phyloP scores from a whole-genome alignment of 352 stramenopile genomes.

The Globisporangium abappressorium region DNA sequence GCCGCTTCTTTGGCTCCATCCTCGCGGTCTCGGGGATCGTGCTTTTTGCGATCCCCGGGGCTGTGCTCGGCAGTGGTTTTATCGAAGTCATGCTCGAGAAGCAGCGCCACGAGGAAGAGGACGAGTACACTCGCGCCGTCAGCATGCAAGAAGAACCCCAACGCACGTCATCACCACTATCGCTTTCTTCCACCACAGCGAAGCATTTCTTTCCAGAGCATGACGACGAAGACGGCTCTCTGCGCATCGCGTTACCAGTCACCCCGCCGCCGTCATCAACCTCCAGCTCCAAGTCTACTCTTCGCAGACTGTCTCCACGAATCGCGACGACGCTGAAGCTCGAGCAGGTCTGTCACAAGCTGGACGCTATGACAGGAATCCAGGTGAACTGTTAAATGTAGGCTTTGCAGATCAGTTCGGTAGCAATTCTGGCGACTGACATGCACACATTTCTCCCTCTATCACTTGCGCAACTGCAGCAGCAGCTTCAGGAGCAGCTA shows the following conservation, averaged over 20 bases:
- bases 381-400: slow-evolving; percentile 27
- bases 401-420: too few species aligned
- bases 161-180: neutral
- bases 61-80: slow-evolving; percentile 56
- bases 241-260: slow-evolving; percentile 10
- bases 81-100: slow-evolving; percentile 73
- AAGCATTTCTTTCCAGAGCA: slow-evolving; percentile 5
- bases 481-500: slow-evolving; percentile 33
- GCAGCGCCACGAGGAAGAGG: slow-evolving; percentile 41
- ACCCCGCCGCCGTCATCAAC: neutral
- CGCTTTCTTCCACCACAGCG: neutral
- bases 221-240: neutral
- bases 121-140: slow-evolving; percentile 21
- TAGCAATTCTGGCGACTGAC: neutral
- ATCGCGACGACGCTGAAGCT: slow-evolving; percentile 23
- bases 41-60: slow-evolving; percentile 63
- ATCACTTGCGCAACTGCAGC: slow-evolving; percentile 17
- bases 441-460: neutral
- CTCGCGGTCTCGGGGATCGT: slow-evolving; percentile 57
- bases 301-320: slow-evolving; percentile 21
- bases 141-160: slow-evolving; percentile 15
- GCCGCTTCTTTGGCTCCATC: slow-evolving; percentile 36
- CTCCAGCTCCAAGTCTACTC: slow-evolving; percentile 5
- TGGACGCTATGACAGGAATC: slow-evolving; percentile 26
- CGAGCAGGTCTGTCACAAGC: slow-evolving; percentile 31